A percentile compares a stretch with the other conserved stretches of the same genome.
Evolutionary conservation across 345 rosid genomes (phyloP).

Genomic region (Linum usitatissimum): DNA sequence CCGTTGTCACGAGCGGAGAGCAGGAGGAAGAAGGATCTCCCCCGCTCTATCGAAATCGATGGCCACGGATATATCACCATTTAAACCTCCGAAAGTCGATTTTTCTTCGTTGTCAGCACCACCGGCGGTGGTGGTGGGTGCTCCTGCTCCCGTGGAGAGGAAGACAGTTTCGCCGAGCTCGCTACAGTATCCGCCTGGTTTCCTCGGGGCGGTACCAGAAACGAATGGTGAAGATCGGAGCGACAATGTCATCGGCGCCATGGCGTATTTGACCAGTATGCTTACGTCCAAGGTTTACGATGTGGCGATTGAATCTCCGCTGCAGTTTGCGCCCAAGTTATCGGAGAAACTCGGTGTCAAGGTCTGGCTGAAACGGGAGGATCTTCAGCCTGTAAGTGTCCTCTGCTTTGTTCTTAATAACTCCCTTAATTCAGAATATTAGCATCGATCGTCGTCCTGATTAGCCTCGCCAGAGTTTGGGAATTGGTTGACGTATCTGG

Average conservation of each 20-base stretch:
- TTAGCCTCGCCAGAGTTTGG: neutral
- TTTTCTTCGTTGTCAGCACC: conserved; percentile 4
- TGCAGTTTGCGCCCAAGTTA: conserved; percentile 54
- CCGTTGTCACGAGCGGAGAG: neutral
- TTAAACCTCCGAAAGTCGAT: no score
- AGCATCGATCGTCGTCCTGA: neutral
- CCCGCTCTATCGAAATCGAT: conserved; percentile 16
- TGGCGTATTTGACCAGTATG: conserved; percentile 72
- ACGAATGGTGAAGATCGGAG: conserved; percentile 19
- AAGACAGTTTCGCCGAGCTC: conserved; percentile 44
- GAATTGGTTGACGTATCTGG: neutral
- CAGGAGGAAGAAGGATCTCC: neutral
- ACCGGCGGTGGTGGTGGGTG: neutral
- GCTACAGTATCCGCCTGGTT: conserved; percentile 69
- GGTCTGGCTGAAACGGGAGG: conserved; percentile 76
- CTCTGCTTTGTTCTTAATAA: neutral
- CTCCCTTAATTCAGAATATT: no score
- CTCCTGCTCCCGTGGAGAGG: neutral
- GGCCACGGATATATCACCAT: conserved; percentile 11
- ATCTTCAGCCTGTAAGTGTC: conserved; percentile 66
- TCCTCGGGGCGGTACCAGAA: conserved; percentile 70
- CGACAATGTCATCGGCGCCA: conserved; percentile 30
- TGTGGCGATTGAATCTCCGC: conserved; percentile 70
- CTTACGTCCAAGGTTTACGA: conserved; percentile 73
- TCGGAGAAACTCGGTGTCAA: conserved; percentile 59